Evolutionary conservation across 495 filamentous ascomycete genomes (phyloP).

Genomic region (Penicillium tannophilum): DNA sequence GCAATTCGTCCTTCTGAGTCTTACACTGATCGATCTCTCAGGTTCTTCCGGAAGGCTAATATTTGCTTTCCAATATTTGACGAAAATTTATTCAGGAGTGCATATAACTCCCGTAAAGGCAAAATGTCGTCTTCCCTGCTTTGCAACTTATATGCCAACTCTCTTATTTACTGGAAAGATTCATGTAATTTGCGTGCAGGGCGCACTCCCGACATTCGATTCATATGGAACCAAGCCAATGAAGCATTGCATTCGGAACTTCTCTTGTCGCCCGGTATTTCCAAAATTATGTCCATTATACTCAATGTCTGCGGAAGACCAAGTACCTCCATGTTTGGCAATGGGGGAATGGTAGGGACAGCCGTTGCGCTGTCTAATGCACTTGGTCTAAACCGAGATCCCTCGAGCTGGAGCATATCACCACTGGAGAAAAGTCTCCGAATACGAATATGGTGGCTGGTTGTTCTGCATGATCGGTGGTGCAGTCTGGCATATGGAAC

Average conservation of each 20-base stretch:
- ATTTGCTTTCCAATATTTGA: slow-evolving; percentile 43
- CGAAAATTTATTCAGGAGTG: slow-evolving; percentile 28
- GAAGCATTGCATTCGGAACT: slow-evolving; percentile 39
- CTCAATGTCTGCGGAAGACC: slow-evolving; percentile 40
- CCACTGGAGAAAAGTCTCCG: slow-evolving; percentile 34
- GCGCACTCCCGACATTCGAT: slow-evolving; percentile 35
- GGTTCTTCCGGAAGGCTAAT: slow-evolving; percentile 42
- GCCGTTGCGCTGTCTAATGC: slow-evolving; percentile 38
- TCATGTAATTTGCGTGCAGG: slow-evolving; percentile 17
- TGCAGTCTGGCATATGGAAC: slow-evolving; percentile 42
- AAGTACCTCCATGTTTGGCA: slow-evolving; percentile 40
- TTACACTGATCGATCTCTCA: neutral
- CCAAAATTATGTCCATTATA: slow-evolving; percentile 35
- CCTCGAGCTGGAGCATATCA: slow-evolving; percentile 34
- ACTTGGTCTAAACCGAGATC: slow-evolving; percentile 41
- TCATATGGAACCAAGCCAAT: slow-evolving; percentile 39
- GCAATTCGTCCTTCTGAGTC: neutral
- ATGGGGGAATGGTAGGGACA: slow-evolving; percentile 34
- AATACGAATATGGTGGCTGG: slow-evolving; percentile 40
- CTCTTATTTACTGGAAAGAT: slow-evolving; percentile 33
- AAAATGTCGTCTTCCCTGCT: slow-evolving; percentile 38
- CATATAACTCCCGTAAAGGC: slow-evolving; percentile 25
- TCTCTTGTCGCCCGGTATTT: slow-evolving; percentile 36
- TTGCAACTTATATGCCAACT: slow-evolving; percentile 38
- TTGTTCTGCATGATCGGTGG: slow-evolving; percentile 46